phyloP scores from a whole-genome alignment of 805 yeast genomes.

The Cephaloascus fragrans region DNA sequence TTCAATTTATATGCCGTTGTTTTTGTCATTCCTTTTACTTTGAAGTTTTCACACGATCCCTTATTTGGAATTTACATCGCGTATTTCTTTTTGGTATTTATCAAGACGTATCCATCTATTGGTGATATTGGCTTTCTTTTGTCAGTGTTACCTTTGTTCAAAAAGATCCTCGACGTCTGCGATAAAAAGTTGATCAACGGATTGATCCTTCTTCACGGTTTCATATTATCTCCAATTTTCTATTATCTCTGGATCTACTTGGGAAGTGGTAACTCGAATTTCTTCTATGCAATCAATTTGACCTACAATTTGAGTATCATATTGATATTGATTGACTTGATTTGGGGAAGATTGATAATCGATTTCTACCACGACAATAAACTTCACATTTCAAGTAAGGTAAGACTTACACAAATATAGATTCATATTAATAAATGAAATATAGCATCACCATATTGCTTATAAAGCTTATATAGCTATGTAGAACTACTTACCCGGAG shows the following conservation, averaged over 20 bases:
- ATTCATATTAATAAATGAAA: no score
- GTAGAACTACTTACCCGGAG: no score
- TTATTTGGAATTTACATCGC: slow-evolving; percentile 41
- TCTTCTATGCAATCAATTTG: slow-evolving; percentile 88
- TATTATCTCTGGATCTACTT: slow-evolving; percentile 90
- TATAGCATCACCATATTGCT: no score
- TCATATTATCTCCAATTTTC: slow-evolving; percentile 76
- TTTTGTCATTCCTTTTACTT: slow-evolving; percentile 64
- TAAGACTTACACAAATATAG: slow-evolving; percentile 43
- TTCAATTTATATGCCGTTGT: slow-evolving; percentile 68
- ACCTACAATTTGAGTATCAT: slow-evolving; percentile 67
- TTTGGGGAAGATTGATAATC: slow-evolving; percentile 67
- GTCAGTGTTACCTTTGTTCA: slow-evolving; percentile 29
- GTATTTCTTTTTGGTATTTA: slow-evolving; percentile 40
- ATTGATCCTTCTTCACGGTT: slow-evolving; percentile 35
- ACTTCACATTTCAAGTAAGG: slow-evolving; percentile 27
- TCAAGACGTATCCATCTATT: slow-evolving; percentile 79
- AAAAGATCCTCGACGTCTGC: slow-evolving; percentile 23
- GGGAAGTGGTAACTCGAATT: slow-evolving; percentile 93
- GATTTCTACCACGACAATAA: slow-evolving; percentile 42
- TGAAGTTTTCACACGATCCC: slow-evolving; percentile 54
- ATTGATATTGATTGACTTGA: slow-evolving; percentile 59
- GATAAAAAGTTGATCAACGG: background rate
- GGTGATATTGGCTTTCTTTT: slow-evolving; percentile 55
- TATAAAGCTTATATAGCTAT: no score